A percentile compares a stretch with the other conserved stretches of the same genome.
phyloP scores from a whole-genome alignment of 495 filamentous ascomycete species.

The Podospora pseudoanserina region DNA sequence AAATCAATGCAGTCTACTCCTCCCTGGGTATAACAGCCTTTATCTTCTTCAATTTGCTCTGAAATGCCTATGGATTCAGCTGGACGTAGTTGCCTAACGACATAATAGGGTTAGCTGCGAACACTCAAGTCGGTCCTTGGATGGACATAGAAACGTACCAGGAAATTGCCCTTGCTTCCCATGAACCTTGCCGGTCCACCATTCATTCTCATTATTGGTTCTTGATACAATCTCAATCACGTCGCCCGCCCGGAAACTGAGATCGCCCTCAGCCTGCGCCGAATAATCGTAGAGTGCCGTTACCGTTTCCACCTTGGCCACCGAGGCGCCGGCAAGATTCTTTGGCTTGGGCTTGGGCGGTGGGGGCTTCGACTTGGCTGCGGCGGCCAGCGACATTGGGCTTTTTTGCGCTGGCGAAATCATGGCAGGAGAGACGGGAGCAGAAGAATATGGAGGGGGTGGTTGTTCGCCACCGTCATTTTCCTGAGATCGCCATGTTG shows the following conservation, averaged over 20 bases:
- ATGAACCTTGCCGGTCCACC: slow-evolving; percentile 82
- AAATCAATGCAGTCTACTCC: background rate
- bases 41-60: background rate
- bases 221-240: slow-evolving; percentile 80
- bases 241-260: slow-evolving; percentile 88
- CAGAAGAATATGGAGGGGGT: slow-evolving; percentile 57
- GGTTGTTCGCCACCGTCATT: slow-evolving; percentile 30
- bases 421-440: background rate
- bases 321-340: slow-evolving; percentile 55
- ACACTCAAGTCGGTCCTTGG: background rate
- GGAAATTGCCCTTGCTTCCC: slow-evolving; percentile 90
- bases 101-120: slow-evolving; percentile 15
- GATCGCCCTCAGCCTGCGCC: slow-evolving; percentile 89
- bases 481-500: slow-evolving; percentile 22
- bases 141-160: slow-evolving; percentile 53
- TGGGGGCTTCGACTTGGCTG: slow-evolving; percentile 71
- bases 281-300: slow-evolving; percentile 93
- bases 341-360: slow-evolving; percentile 87
- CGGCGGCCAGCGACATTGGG: slow-evolving; percentile 59
- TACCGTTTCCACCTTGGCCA: slow-evolving; percentile 63
- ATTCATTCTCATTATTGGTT: slow-evolving; percentile 88
- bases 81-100: slow-evolving; percentile 45
- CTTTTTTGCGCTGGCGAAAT: slow-evolving; percentile 17
- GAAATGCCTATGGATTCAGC: slow-evolving; percentile 26
- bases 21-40: background rate